Conservation (phyloP, 1,139 yeast genomes). For the Lodderomyces margitis region DNA sequence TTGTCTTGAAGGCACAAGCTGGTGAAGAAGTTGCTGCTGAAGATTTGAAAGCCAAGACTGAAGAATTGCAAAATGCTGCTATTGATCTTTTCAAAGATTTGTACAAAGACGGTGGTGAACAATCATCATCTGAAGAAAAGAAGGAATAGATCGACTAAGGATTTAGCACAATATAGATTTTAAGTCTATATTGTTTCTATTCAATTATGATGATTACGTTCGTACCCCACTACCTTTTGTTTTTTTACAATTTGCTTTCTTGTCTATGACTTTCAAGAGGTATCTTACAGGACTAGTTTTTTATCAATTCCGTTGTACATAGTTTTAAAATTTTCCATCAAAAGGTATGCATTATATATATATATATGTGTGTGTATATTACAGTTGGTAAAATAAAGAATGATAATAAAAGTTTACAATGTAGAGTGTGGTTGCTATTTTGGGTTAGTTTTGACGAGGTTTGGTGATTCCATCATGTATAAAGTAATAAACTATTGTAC, state of each 20-base stretch:
- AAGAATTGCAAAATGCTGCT: constrained; percentile 89
- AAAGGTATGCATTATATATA: neutral
- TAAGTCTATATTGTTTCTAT: neutral
- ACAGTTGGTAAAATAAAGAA: neutral
- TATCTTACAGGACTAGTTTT: neutral
- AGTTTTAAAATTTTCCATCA: neutral
- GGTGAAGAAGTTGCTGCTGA: constrained; percentile 85
- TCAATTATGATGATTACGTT: constrained; percentile 1
- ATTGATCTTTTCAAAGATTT: constrained; percentile 93
- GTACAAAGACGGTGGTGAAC: constrained; percentile 60
- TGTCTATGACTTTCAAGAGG: neutral
- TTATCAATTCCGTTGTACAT: neutral
- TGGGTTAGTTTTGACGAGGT: constrained; percentile 49
- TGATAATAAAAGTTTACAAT: neutral
- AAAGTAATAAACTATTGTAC: constrained; percentile 66
- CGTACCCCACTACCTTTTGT: neutral
- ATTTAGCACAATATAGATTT: neutral
- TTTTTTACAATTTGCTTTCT: neutral
- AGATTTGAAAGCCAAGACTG: constrained; percentile 88
- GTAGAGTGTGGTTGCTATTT: neutral
- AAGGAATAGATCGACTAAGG: neutral
- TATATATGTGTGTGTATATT: neutral
- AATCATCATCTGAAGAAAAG: constrained; percentile 15
- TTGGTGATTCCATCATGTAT: constrained; percentile 60
- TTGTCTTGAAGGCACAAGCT: constrained; percentile 89